Base-by-base conservation (phyloP, 345 rosid genomes). In the Boechera stricta region DNA sequence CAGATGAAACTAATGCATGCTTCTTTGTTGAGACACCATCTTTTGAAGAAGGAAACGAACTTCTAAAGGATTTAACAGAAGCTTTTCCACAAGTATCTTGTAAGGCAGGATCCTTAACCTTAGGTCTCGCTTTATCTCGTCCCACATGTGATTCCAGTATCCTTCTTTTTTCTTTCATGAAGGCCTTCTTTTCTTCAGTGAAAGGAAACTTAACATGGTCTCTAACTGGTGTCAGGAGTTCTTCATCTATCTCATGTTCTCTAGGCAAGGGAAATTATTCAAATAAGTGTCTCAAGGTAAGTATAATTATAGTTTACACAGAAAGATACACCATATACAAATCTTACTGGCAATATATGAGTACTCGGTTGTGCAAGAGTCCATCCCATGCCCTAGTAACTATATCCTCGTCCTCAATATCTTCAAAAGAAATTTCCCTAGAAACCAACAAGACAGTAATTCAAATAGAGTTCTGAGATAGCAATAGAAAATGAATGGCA, bases 291-390 rank as follows among this genome's bases (percentile, higher is more conserved):
- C 73, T 58, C 31, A 60, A 67, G 21, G 38, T 48, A 62, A 52
- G 53, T 35, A 10, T 73, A 73, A 51, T 47, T 48, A 36, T 48
- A 6, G 49, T 36, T 52, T 12, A 51, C 71, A 76, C 58, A 48
- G 35, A 41, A 52, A 28, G 21, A 42, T 68, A 65, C 49, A 64
- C 21, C 69, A 65, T 32, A 58, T 32, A 57, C 5, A 7, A 39
- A 64, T 77, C 94, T 88, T 81, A 95, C 99, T 83, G 82, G 87
- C 99, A 95, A 82, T 92, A 95, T 77, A 92, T 91, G 42, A 95
- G 81, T 74, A 91, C 66, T 33, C 94, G 97, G 75, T 87, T 85
- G 21, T 81, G 87, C 41, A 95, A 78, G 64, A 95, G 88, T 71
- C 47, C 79, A 67, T 87, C 90, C 99, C 99, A 95, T 33, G 97